phyloP scores from a whole-genome alignment of 2,329 filamentous ascomycete species.

The Botrytis sinoallii region DNA sequence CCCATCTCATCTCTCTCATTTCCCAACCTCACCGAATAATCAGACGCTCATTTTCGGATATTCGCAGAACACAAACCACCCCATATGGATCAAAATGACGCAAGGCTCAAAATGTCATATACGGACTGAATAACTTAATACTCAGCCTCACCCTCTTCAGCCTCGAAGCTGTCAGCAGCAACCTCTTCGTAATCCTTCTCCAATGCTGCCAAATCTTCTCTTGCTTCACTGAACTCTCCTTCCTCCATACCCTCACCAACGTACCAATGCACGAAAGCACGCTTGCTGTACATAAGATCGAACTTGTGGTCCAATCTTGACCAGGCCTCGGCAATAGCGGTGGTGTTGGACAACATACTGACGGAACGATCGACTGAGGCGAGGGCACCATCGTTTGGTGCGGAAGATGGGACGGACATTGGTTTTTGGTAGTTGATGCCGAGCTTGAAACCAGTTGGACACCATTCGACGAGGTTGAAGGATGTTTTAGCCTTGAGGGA shows the following conservation, averaged over 20 bases:
- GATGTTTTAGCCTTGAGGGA: slow-evolving; percentile 60
- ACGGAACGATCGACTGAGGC: slow-evolving; percentile 53
- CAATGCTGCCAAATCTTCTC: slow-evolving; percentile 62
- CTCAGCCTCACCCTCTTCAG: slow-evolving; percentile 46
- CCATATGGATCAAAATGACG: slow-evolving; percentile 14
- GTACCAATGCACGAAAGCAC: slow-evolving; percentile 70
- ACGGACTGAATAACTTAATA: slow-evolving; percentile 31
- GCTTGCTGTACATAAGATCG: slow-evolving; percentile 68
- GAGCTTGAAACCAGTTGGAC: slow-evolving; percentile 66
- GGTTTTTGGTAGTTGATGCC: slow-evolving; percentile 65
- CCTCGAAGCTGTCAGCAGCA: slow-evolving; percentile 52
- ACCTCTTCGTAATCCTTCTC: slow-evolving; percentile 66
- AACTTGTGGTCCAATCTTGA: slow-evolving; percentile 63
- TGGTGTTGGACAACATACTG: slow-evolving; percentile 66
- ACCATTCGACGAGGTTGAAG: slow-evolving; percentile 67
- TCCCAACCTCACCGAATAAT: slow-evolving; percentile 12
- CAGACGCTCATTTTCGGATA: slow-evolving; percentile 20
- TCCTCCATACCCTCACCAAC: slow-evolving; percentile 70
- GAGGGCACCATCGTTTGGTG: slow-evolving; percentile 45
- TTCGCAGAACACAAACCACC: slow-evolving; percentile 18
- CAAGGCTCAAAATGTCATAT: slow-evolving; percentile 13
- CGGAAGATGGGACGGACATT: slow-evolving; percentile 45
- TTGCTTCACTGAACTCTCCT: slow-evolving; percentile 63
- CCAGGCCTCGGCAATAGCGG: slow-evolving; percentile 65
- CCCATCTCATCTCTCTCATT: slow-evolving; percentile 2